Conservation (phyloP, 2,329 filamentous ascomycete genomes). For the Capronia americana region DNA sequence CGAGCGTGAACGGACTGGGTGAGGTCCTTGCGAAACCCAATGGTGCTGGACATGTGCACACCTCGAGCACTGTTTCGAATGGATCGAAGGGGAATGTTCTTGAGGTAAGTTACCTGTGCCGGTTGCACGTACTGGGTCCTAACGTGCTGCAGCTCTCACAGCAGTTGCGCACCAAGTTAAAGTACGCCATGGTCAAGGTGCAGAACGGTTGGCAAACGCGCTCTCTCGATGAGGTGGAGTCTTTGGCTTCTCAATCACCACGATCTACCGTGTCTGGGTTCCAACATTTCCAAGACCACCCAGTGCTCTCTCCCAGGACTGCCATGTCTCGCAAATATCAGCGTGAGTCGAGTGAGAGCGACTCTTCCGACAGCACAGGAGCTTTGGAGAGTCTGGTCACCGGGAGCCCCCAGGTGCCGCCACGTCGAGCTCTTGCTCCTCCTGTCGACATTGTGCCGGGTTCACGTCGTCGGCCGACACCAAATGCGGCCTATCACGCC, state of each 20-base stretch:
- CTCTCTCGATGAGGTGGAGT: constrained; percentile 78
- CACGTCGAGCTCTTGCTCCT: constrained; percentile 46
- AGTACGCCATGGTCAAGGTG: constrained; percentile 93
- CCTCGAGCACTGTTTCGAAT: constrained; percentile 30
- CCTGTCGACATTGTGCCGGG: constrained; percentile 52
- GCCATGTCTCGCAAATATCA: constrained; percentile 42
- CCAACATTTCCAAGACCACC: constrained; percentile 58
- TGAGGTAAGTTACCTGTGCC: constrained; percentile 25
- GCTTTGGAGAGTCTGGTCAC: constrained; percentile 29
- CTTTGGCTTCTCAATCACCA: constrained; percentile 73
- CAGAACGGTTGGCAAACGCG: constrained; percentile 86
- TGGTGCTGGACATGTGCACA: constrained; percentile 25
- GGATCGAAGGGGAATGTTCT: constrained; percentile 33
- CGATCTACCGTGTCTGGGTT: constrained; percentile 63
- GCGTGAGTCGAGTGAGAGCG: constrained; percentile 39
- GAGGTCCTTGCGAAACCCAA: constrained; percentile 23
- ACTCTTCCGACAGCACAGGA: constrained; percentile 38
- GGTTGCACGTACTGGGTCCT: constrained; percentile 7
- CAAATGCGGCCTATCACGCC: constrained; percentile 42
- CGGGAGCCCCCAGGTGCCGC: constrained; percentile 25
- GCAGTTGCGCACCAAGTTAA: constrained; percentile 81
- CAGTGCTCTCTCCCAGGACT: constrained; percentile 58
- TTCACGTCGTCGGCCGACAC: constrained; percentile 48
- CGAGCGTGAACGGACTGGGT: constrained; percentile 31
- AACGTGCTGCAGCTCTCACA: constrained; percentile 67